These are phyloP conservation scores for Lasiodiplodia gonubiensis DNA, from an alignment of 2,329 filamentous ascomycete genomes.

Conservation along the genomic window DNA sequence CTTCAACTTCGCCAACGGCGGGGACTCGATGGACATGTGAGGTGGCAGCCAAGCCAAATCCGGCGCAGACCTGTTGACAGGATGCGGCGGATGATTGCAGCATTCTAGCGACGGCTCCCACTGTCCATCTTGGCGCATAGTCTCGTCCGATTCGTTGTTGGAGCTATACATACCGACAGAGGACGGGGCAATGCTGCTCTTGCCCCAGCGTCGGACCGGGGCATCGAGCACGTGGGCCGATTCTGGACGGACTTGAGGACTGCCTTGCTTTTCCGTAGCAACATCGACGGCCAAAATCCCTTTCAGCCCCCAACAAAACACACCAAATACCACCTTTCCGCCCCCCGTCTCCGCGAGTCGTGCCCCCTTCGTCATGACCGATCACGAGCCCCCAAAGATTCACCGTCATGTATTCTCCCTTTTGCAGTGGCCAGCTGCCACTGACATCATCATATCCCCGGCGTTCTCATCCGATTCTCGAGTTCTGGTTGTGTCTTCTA, in stretches of 20 bases:
- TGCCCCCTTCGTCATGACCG: slow-evolving; percentile 30
- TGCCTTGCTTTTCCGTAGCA: slow-evolving; percentile 24
- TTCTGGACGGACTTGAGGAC: slow-evolving; percentile 20
- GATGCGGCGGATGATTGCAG: slow-evolving; percentile 6
- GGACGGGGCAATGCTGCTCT: slow-evolving; percentile 22
- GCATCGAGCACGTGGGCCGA: slow-evolving; percentile 22
- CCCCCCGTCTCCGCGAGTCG: slow-evolving; percentile 26
- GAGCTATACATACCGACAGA: slow-evolving; percentile 22
- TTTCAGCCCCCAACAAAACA: slow-evolving; percentile 21
- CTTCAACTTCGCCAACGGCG: slow-evolving; percentile 90
- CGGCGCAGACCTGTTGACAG: slow-evolving; percentile 12
- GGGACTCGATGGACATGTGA: slow-evolving; percentile 78
- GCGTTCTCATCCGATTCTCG: slow-evolving; percentile 28
- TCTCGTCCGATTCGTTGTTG: slow-evolving; percentile 16
- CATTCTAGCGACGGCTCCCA: slow-evolving; percentile 9
- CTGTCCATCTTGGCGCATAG: background rate
- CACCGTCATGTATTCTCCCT: slow-evolving; percentile 30
- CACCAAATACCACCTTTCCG: slow-evolving; percentile 17
- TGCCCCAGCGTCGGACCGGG: slow-evolving; percentile 7
- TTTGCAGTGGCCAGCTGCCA: slow-evolving; percentile 26
- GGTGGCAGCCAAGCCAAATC: slow-evolving; percentile 29
- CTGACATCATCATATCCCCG: slow-evolving; percentile 30
- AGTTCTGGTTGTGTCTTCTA: slow-evolving; percentile 25
- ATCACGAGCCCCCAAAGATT: slow-evolving; percentile 29
- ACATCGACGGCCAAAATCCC: slow-evolving; percentile 18